These are phyloP conservation scores for Tephrocybe sp. DNA, from an alignment of 768 basidiomycete genomes.

Conservation along the genomic window DNA sequence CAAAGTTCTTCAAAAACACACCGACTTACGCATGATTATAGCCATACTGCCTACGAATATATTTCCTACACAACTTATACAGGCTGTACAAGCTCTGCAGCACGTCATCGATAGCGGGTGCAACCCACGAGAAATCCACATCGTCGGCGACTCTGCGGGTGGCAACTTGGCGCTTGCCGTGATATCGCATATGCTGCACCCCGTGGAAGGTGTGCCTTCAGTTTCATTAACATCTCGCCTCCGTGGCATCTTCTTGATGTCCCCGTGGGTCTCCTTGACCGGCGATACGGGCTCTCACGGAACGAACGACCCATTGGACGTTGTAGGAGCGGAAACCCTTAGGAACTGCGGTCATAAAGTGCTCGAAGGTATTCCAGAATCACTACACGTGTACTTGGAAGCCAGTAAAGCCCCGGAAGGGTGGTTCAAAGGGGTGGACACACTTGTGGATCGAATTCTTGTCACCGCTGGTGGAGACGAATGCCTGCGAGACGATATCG, in stretches of 20 bases:
- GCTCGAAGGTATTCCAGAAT: conserved; percentile 15
- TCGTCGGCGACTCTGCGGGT: conserved; percentile 34
- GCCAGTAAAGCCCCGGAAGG: conserved; percentile 25
- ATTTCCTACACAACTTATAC: conserved; percentile 29
- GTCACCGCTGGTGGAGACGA: conserved; percentile 33
- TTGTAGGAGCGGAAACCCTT: conserved; percentile 10
- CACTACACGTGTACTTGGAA: conserved; percentile 27
- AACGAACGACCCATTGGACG: conserved; percentile 18
- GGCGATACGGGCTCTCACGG: conserved; percentile 11
- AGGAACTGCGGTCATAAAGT: conserved; percentile 11
- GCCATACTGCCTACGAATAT: conserved; percentile 25
- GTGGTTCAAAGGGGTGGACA: conserved; percentile 33
- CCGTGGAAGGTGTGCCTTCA: conserved; percentile 17
- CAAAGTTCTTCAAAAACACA: neutral
- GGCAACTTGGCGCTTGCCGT: conserved; percentile 27
- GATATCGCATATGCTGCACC: conserved; percentile 30
- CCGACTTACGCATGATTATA: neutral
- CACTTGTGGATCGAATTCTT: conserved; percentile 29
- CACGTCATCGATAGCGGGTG: conserved; percentile 26
- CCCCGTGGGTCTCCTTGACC: conserved; percentile 27
- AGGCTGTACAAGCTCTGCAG: conserved; percentile 23
- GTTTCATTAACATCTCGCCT: conserved; percentile 19
- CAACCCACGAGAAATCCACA: conserved; percentile 22
- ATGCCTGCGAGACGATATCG: conserved; percentile 31
- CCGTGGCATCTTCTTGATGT: conserved; percentile 29